phyloP scores from a whole-genome alignment of 2,329 filamentous ascomycete genomes.

The Colletotrichum filicis region DNA sequence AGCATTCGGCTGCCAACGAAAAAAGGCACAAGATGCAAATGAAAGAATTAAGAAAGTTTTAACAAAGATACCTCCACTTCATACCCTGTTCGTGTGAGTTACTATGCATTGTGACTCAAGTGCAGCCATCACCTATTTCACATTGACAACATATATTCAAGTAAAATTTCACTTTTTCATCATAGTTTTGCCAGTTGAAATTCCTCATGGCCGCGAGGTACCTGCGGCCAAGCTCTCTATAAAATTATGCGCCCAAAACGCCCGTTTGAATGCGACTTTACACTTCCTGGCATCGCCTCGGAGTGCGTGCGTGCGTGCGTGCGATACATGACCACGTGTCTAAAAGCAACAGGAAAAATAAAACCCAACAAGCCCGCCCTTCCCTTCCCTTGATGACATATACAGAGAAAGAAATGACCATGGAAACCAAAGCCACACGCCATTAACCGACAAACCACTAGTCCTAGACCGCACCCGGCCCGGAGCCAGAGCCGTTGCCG shows the following conservation, averaged over 20 bases:
- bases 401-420: background rate
- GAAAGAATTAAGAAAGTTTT: slow-evolving; percentile 9
- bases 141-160: no score
- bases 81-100: background rate
- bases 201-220: background rate
- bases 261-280: slow-evolving; percentile 20
- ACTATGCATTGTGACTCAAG: no score
- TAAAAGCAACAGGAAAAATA: background rate
- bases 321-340: slow-evolving; percentile 1
- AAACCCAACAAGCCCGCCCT: background rate
- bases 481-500: slow-evolving; percentile 26
- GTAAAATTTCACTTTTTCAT: background rate
- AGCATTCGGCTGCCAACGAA: slow-evolving; percentile 10
- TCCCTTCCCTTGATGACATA: background rate
- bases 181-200: background rate
- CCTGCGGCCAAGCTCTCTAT: slow-evolving; percentile 5
- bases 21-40: slow-evolving; percentile 23
- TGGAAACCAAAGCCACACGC: background rate
- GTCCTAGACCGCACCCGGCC: slow-evolving; percentile 8
- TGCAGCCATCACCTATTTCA: no score
- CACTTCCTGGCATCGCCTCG: slow-evolving; percentile 10
- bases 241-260: slow-evolving; percentile 25
- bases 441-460: background rate
- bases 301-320: slow-evolving; percentile 6
- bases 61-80: background rate